A percentile compares a stretch with the other conserved stretches of the same genome.
phyloP scores from a whole-genome alignment of 768 basidiomycete genomes.

The Trametes villosa region DNA sequence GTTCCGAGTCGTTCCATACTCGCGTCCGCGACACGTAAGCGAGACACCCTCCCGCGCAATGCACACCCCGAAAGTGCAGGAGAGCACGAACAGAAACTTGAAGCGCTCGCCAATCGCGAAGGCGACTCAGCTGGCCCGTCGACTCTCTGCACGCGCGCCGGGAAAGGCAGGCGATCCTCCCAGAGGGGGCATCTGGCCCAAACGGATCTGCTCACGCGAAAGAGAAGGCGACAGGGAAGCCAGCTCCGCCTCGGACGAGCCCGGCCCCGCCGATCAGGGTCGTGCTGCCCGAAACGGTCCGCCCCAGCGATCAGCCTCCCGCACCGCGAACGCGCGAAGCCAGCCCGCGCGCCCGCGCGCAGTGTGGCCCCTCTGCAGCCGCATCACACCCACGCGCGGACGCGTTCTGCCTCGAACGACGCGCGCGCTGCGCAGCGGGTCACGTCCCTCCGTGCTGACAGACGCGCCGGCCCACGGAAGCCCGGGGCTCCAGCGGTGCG shows the following conservation, averaged over 20 bases:
- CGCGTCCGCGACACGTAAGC: background rate
- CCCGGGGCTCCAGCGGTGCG: background rate
- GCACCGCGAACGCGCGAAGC: no score
- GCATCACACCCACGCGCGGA: background rate
- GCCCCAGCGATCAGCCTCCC: background rate
- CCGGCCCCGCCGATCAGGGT: slow-evolving; percentile 24
- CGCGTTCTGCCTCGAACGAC: background rate
- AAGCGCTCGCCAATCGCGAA: slow-evolving; percentile 16
- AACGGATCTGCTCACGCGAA: slow-evolving; percentile 7
- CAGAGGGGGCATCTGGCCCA: slow-evolving; percentile 4
- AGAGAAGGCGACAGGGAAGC: background rate
- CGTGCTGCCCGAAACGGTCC: slow-evolving; percentile 18
- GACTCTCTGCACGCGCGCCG: background rate
- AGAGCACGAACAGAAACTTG: background rate
- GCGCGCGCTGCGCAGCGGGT: background rate
- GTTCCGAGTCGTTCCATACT: slow-evolving; percentile 4
- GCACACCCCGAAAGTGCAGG: background rate
- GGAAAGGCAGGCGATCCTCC: background rate
- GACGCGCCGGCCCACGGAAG: background rate
- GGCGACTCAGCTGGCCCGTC: slow-evolving; percentile 1
- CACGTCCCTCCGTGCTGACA: background rate
- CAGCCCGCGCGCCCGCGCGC: background rate
- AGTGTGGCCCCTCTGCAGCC: background rate
- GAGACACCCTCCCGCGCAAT: background rate
- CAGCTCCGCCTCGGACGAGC: background rate